Percentiles rank a stretch among this genome's conserved stretches.
These are phyloP conservation scores for Leccinum arenicola DNA, from an alignment of 768 basidiomycete species.

Conservation along the genomic window DNA sequence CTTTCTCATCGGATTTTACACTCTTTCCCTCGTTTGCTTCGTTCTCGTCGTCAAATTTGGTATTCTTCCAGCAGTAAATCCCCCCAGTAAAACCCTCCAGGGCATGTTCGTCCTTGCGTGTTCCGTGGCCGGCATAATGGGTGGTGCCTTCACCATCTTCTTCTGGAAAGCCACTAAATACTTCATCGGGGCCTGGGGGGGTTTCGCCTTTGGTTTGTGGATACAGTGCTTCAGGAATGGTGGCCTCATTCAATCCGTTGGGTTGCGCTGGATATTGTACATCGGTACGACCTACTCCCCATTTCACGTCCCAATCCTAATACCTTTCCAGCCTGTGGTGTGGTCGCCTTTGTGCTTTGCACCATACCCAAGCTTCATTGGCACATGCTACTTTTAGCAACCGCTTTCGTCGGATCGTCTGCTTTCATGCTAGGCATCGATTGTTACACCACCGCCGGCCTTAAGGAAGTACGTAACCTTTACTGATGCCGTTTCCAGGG, in stretches of 20 bases:
- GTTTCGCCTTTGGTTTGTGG: constrained; percentile 85
- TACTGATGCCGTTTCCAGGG: neutral
- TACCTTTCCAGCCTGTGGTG: constrained; percentile 53
- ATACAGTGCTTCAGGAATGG: constrained; percentile 82
- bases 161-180: constrained; percentile 90
- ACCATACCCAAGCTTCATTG: constrained; percentile 86
- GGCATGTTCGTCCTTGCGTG: constrained; percentile 89
- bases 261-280: constrained; percentile 86
- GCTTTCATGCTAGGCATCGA: constrained; percentile 92
- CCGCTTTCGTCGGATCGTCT: constrained; percentile 86
- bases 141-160: constrained; percentile 85
- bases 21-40: constrained; percentile 79
- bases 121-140: constrained; percentile 75
- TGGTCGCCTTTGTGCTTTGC: constrained; percentile 77
- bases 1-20: constrained; percentile 91
- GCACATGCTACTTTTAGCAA: constrained; percentile 81
- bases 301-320: constrained; percentile 14
- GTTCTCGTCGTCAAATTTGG: constrained; percentile 89
- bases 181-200: constrained; percentile 58
- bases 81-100: constrained; percentile 73
- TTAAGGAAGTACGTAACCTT: constrained; percentile 73
- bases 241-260: constrained; percentile 74
- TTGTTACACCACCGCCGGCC: constrained; percentile 86
- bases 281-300: constrained; percentile 53
- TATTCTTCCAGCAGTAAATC: constrained; percentile 77